Conservation (phyloP, 192 early-diverging fungal genomes). For the Entrophospora sp. region DNA sequence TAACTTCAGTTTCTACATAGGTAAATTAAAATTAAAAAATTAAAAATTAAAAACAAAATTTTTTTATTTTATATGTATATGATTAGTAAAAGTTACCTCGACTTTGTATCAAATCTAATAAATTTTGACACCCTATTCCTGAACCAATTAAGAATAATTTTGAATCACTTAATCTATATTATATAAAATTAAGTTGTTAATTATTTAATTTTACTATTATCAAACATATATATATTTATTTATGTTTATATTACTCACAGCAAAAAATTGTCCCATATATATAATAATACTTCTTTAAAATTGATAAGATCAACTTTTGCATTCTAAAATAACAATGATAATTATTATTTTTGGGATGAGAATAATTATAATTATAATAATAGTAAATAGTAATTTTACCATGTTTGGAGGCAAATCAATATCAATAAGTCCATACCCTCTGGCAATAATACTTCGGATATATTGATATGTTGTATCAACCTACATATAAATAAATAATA, state of each 20-base stretch:
- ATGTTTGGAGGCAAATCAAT: constrained; percentile 1
- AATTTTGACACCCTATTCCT: constrained; percentile 28
- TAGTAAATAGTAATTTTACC: not conserved
- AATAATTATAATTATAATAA: not conserved
- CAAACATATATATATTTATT: not conserved
- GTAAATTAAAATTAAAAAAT: not conserved
- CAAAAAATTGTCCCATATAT: constrained; percentile 33
- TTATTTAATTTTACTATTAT: not conserved
- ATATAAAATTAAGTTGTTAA: not conserved
- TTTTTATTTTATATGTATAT: not conserved
- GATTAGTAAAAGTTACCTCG: constrained; percentile 10
- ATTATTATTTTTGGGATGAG: not conserved
- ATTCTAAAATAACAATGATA: constrained; percentile 24
- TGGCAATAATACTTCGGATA: constrained; percentile 1
- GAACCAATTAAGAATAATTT: constrained; percentile 27
- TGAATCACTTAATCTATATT: not conserved
- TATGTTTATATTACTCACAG: not conserved
- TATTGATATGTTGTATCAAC: not conserved
- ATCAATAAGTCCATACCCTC: constrained; percentile 9
- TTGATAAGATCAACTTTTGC: too few species aligned
- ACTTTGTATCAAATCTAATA: constrained; percentile 30
- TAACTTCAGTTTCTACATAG: not conserved
- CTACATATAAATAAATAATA: not conserved
- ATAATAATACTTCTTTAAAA: constrained; percentile 20
- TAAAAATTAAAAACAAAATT: not conserved